phyloP scores from a whole-genome alignment of 192 early-diverging fungal genomes.

The Spinellus fusiger region DNA sequence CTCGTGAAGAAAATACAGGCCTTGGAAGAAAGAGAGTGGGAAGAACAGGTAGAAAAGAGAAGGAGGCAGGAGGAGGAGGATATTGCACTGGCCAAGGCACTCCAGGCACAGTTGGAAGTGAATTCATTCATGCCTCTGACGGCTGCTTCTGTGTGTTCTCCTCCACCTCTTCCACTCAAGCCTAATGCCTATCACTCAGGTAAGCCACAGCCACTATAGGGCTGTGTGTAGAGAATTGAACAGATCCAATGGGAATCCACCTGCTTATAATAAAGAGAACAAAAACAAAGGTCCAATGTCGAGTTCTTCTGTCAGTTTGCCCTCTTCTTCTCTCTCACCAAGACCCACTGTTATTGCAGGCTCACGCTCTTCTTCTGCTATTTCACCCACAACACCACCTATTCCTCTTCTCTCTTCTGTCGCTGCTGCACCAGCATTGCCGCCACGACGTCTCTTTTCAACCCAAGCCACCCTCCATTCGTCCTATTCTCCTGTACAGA shows the following conservation, averaged over 20 bases:
- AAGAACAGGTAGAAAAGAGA: conserved; percentile 5
- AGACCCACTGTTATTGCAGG: too few relatives aligned
- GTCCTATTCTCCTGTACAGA: too few relatives aligned
- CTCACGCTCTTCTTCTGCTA: neutral
- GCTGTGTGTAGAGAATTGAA: too few relatives aligned
- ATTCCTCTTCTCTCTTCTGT: neutral
- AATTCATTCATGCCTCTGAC: too few relatives aligned
- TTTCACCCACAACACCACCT: neutral
- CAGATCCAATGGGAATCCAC: too few relatives aligned
- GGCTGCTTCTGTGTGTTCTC: too few relatives aligned
- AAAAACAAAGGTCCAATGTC: too few relatives aligned
- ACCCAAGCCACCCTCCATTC: too few relatives aligned
- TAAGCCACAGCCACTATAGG: neutral
- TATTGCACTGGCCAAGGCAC: conserved; percentile 3
- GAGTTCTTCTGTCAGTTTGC: too few relatives aligned
- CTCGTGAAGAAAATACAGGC: conserved; percentile 7
- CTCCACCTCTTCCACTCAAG: neutral
- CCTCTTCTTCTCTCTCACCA: too few relatives aligned
- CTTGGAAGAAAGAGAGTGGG: neutral
- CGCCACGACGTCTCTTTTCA: too few relatives aligned
- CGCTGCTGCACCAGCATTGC: neutral
- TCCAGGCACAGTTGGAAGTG: conserved; percentile 6
- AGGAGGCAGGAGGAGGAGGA: conserved; percentile 4
- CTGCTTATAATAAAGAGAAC: too few relatives aligned
- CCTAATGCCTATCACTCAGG: neutral